Percentiles rank a stretch among this genome's conserved stretches.
These are phyloP conservation scores for Cucurbita moschata DNA, from an alignment of 306 rosid species.

Conservation along the genomic window DNA sequence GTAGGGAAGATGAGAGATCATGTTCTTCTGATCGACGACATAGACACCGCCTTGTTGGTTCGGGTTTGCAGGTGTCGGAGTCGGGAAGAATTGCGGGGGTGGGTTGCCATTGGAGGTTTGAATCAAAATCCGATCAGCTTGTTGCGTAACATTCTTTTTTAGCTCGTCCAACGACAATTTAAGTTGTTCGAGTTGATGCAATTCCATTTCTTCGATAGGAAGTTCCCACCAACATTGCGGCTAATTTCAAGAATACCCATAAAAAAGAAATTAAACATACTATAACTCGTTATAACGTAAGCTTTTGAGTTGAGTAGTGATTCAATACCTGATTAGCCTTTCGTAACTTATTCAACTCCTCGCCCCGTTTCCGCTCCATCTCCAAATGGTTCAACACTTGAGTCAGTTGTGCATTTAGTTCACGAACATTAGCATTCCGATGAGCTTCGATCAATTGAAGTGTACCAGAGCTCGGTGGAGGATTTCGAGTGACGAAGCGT, in stretches of 20 bases:
- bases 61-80: not conserved
- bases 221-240: slow-evolving; percentile 15
- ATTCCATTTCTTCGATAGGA: slow-evolving; percentile 12
- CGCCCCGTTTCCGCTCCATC: slow-evolving; percentile 14
- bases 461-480: slow-evolving; percentile 10
- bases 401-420: slow-evolving; percentile 15
- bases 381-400: slow-evolving; percentile 13
- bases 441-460: slow-evolving; percentile 17
- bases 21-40: not conserved
- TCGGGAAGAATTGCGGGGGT: not conserved
- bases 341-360: slow-evolving; percentile 4
- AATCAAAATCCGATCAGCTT: slow-evolving; percentile 18
- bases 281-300: not conserved
- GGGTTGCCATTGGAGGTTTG: slow-evolving; percentile 13
- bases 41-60: not conserved
- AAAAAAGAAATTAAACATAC: not conserved
- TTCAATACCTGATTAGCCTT: slow-evolving; percentile 1
- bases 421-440: slow-evolving; percentile 12
- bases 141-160: slow-evolving; percentile 19
- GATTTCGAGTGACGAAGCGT: slow-evolving; percentile 14
- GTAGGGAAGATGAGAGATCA: slow-evolving; percentile 5
- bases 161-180: slow-evolving; percentile 13
- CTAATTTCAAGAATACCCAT: not conserved
- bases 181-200: slow-evolving; percentile 14
- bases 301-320: not conserved